Evolutionary conservation across 108 stramenopile species (phyloP), one percentile per base, ranked within the genome.

Genomic region (Pseudonitzschia multistriata): DNA sequence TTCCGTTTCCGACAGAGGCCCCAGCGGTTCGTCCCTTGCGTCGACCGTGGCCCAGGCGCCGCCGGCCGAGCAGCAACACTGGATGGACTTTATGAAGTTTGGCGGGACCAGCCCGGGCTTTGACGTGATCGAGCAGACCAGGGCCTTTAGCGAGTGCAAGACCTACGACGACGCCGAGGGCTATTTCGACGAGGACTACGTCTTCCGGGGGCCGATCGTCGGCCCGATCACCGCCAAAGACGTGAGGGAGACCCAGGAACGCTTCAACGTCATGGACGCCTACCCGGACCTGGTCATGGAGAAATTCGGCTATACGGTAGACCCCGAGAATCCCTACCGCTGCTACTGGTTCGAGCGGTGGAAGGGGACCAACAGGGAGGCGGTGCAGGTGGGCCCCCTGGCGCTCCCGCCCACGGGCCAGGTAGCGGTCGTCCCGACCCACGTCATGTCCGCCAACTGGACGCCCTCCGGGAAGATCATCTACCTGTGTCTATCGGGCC

Each of bases 251-350:
- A 67, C 72, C 0, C 73, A 74, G 49, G 25, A 68, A 45, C 68
- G 71, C 19, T 83, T 83, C 37, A 57, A 66, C 2, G 39, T 83
- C 25, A n/a, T 37, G 29, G 66, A 68, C 17, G 82, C 79, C 13
- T 83, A 34, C 61, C 82, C 82, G 1, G 39, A 80, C 55, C 17
- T 80, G 5, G 54, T 80, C 60, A 68, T 37, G 0, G 52, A 54
- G 37, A 52, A 76, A 0, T 83, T 83, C 49, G 82, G 82, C 22
- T 83, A 54, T 30, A 74, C 82, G 14, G 54, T 83, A 29, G 82
- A 83, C 70, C 82, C 82, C 3, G 77, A 80, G 49, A 78, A 83
- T 80, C 79, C 82, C 11, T 83, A 74, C 60, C 35, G 82, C 47
- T 77, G 76, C 47, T 80, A 55, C 49, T 83, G 49, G 72, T 83